Conservation (phyloP, 2,329 filamentous ascomycete genomes). For the Dactylellina parvicollis region DNA sequence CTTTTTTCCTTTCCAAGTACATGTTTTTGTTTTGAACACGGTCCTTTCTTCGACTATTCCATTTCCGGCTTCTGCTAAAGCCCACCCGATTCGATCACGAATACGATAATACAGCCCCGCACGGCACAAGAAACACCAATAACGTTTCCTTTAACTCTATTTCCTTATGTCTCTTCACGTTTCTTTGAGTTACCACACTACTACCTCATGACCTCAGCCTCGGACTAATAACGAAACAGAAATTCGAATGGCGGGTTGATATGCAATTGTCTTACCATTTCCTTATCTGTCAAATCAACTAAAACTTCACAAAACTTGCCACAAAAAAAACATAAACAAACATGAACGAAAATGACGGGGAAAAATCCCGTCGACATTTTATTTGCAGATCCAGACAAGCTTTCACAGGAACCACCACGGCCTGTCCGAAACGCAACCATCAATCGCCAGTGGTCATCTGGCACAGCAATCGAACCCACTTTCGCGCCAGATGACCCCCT, state of each 20-base stretch:
- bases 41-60: constrained; percentile 37
- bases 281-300: constrained; percentile 22
- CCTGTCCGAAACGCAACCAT: constrained; percentile 1
- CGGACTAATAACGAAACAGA: constrained; percentile 46
- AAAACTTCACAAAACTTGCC: constrained; percentile 1
- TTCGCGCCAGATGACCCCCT: background rate
- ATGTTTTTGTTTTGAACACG: constrained; percentile 36
- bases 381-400: constrained; percentile 8
- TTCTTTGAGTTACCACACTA: constrained; percentile 1
- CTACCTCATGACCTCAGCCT: constrained; percentile 6
- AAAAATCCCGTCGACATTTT: background rate
- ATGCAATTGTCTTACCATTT: constrained; percentile 25
- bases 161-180: constrained; percentile 20
- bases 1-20: constrained; percentile 13
- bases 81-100: constrained; percentile 34
- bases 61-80: constrained; percentile 34
- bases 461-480: background rate
- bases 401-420: background rate
- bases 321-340: constrained; percentile 38
- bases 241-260: constrained; percentile 26
- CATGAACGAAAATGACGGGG: background rate
- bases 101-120: constrained; percentile 46
- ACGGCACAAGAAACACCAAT: constrained; percentile 29
- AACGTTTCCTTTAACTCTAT: constrained; percentile 24
- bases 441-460: background rate